phyloP scores from a whole-genome alignment of 2,329 filamentous ascomycete species.

The Xylaria multiplex region DNA sequence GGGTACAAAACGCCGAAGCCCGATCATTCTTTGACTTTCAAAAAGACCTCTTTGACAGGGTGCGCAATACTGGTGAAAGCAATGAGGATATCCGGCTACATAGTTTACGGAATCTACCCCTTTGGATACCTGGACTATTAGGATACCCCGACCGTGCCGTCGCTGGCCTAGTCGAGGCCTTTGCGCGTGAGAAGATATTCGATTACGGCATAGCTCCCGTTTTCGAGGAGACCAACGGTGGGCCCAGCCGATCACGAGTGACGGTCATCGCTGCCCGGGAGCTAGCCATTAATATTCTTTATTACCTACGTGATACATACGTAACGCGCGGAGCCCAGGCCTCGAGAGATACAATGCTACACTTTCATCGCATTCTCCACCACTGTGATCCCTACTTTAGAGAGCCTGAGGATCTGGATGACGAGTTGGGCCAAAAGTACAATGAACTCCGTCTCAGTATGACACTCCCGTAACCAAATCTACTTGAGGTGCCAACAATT shows the following conservation, averaged over 20 bases:
- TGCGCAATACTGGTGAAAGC: slow-evolving; percentile 46
- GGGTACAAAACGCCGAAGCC: slow-evolving; percentile 60
- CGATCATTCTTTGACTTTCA: slow-evolving; percentile 60
- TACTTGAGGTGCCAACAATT: background rate
- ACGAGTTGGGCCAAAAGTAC: slow-evolving; percentile 50
- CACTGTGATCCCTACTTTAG: slow-evolving; percentile 56
- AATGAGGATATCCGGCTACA: slow-evolving; percentile 47
- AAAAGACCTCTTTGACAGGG: slow-evolving; percentile 49
- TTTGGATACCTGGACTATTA: slow-evolving; percentile 64
- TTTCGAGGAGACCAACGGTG: slow-evolving; percentile 49
- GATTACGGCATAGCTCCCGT: slow-evolving; percentile 46
- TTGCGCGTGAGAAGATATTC: slow-evolving; percentile 59
- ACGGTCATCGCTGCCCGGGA: slow-evolving; percentile 51
- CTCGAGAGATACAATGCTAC: slow-evolving; percentile 54
- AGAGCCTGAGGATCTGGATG: slow-evolving; percentile 47
- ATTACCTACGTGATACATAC: slow-evolving; percentile 59
- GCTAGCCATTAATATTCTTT: slow-evolving; percentile 58
- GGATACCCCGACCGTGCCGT: slow-evolving; percentile 58
- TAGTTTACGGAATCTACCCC: slow-evolving; percentile 50
- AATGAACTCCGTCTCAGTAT: slow-evolving; percentile 52
- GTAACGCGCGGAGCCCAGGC: slow-evolving; percentile 56
- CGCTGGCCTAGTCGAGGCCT: slow-evolving; percentile 54
- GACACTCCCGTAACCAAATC: slow-evolving; percentile 32
- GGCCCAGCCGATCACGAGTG: slow-evolving; percentile 45
- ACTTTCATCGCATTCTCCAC: slow-evolving; percentile 56